Base-by-base conservation (phyloP, 495 filamentous ascomycete species). In the Penicillium canescens region DNA sequence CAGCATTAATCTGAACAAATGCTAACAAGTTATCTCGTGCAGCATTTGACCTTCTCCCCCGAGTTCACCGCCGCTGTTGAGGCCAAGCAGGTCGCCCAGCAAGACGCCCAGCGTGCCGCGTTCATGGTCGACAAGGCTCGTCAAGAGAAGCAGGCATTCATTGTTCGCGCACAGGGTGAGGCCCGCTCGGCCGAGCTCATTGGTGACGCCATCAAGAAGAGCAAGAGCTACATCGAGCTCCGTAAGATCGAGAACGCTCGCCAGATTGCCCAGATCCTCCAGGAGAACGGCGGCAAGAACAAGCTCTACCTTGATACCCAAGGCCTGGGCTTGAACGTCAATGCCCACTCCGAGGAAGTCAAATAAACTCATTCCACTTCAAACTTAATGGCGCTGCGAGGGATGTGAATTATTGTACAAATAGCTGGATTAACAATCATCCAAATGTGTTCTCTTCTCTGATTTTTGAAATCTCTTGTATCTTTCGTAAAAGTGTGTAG, bases 171-270 rank as follows among this genome's bases (percentile, higher is more conserved):
- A 12, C 95, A 98, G 83, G 94, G 94, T 92, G 94, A 98, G 76
- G 94, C 94, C 38, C 90, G 94, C 60, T 98, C 94, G 42, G 94
- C 94, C 31, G 91, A 98, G 73, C 88, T 98, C 42, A 96, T 98
- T 62, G 94, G 94, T 71, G 94, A 98, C 38, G 94, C 94, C 33
- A 96, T 98, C 84, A 98, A 98, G 86, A 98, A 98, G 85, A 93
- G 83, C 73, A 87, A 91, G 74, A 89, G 88, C 53, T 98, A 98
- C 70, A 89, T 98, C 52, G 94, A 98, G 74, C 82, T 98, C 63
- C 88, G 92, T 70, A 90, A 92, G 80, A 95, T 98, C 66, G 94
- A 98, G 80, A 98, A 96, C 63, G 94, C 94, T 1, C 82, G 89
- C 61, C 82, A 84, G 16, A 95, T 98, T 68, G 95, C 94, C 2